Base-by-base conservation (phyloP, 805 yeast genomes). In the Monosporozyma servazzii region DNA sequence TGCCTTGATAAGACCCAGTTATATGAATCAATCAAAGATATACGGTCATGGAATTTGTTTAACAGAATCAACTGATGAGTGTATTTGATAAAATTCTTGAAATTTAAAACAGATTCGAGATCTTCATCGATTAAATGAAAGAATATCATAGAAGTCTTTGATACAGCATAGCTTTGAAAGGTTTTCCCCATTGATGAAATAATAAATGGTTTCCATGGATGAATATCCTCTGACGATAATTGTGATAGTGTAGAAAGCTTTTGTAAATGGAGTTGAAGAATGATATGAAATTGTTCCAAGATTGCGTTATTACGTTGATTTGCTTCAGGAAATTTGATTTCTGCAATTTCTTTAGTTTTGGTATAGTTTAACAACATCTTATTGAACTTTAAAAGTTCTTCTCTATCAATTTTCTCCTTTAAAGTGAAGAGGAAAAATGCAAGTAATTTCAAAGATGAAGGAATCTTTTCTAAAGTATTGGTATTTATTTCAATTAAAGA, bases 251-350 rank as follows among this genome's bases (percentile, higher is more conserved):
- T 13, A 4, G 44, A n/a, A 57, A 46, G 23, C 56, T 53, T 49
- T 11, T 63, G 48, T 30, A 65, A 55, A 51, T 60, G 63, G 45
- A 60, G 58, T 42, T 62, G 67, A 51, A 65, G 65, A 18, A 66
- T 56, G 2, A 57, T 25, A 43, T 61, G 62, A 33, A 69, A 63
- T 57, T 65, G 63, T 59, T 72, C 66, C 48, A 68, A 47, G 50
- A 60, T 49, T 25, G 40, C 42, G 56, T 70, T 53, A 56, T 66
- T 62, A 48, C 49, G 3, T 49, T 71, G 73, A 10, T 69, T 64
- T 1, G 82, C 79, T 30, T 61, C 65, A 0, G 83, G 83, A 54
- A 78, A 79, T 8, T 61, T 59, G 2, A 71, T 54, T 0, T 56
- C 45, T 2, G 61, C 49, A n/a, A 20, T 39, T 15, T 40, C 29